Evolutionary conservation across 1,284 basidiomycete species (phyloP).

Genomic region (Sparassis latifolia): DNA sequence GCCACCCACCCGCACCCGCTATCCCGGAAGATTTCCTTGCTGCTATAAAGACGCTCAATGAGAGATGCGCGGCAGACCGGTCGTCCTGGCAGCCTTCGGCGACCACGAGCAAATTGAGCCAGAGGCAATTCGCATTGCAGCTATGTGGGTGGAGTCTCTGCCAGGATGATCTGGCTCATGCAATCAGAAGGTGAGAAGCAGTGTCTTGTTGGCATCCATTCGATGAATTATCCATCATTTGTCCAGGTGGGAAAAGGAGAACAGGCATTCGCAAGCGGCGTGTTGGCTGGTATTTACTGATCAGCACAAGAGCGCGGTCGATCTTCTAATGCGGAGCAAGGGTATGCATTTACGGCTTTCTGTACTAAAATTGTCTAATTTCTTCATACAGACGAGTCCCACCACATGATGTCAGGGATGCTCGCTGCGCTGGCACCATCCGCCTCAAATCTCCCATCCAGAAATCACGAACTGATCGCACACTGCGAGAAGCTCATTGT

Average conservation of each 20-base stretch:
- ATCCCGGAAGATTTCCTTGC: conserved; percentile 21
- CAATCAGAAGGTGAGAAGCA: conserved; percentile 38
- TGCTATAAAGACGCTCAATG: conserved; percentile 19
- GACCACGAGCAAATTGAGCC: conserved; percentile 45
- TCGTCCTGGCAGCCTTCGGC: conserved; percentile 48
- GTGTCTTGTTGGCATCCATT: conserved; percentile 3
- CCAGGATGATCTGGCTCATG: conserved; percentile 51
- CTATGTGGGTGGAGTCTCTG: conserved; percentile 67
- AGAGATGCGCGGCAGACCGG: conserved; percentile 19
- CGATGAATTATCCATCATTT: too few species aligned
- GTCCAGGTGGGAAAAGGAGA: conserved; percentile 66
- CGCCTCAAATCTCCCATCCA: conserved; percentile 23
- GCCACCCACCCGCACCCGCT: conserved; percentile 8
- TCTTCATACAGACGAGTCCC: conserved; percentile 51
- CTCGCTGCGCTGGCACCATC: conserved; percentile 57
- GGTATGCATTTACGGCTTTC: conserved; percentile 38
- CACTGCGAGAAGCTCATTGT: conserved; percentile 65
- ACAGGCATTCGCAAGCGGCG: conserved; percentile 72
- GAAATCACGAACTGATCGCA: conserved; percentile 45
- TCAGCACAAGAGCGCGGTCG: conserved; percentile 68
- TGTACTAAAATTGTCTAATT: neutral
- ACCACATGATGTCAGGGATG: conserved; percentile 77
- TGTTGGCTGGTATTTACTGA: conserved; percentile 87
- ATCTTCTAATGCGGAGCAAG: conserved; percentile 75
- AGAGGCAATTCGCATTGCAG: conserved; percentile 63